Base-by-base conservation (phyloP, 2,329 filamentous ascomycete genomes). In the Pyrenophora graminea region DNA sequence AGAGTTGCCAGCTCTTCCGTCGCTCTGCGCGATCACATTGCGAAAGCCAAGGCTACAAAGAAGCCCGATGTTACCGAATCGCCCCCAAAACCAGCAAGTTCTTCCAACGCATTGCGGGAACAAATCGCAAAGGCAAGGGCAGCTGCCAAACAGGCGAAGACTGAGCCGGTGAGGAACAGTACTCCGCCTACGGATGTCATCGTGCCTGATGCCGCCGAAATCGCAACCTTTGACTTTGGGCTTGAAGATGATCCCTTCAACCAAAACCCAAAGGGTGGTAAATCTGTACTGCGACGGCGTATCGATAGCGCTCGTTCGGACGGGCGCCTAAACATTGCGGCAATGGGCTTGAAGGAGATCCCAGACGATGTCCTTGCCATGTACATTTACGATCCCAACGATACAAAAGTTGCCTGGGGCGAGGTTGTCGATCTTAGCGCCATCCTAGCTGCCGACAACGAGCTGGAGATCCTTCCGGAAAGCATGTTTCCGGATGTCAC, bases 51-150 rank as follows among this genome's bases (percentile, higher is more conserved):
- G 68, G 91, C 91, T 2, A 89, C 91, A 2, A 88, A 85, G 48
- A 74, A 67, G 52, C 67, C 58, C 17, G 61, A 64, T 7, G 39
- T 40, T 10, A 33, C 39, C 17, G 61, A 55, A 12, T 53, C 61
- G 6, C 61, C 66, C 1, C 46, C 55, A 7, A 82, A 79, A 52
- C 66, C 69, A 0, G 73, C 75, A 6, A 94, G 89, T 63, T 91
- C 91, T 0, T 97, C 93, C 0, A 80, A 83, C 12, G 87, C 91
- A 1, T 75, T 99, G 21, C 85, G 94, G 23, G 91, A 97, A 45
- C 93, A 94, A 51, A 97, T 99, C 58, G 91, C 92, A 39, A 93
- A 92, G 63, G 94, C 94, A 0, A 96, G 91, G 69, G 69, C 67
- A 55, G 91, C 91, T 4, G 91, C 92, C 2, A 88, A 64, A 25